A percentile compares a stretch with the other conserved stretches of the same genome.
Conservation (phyloP, 176 grass and related monocot genomes). For the Aegilops speltoides region DNA sequence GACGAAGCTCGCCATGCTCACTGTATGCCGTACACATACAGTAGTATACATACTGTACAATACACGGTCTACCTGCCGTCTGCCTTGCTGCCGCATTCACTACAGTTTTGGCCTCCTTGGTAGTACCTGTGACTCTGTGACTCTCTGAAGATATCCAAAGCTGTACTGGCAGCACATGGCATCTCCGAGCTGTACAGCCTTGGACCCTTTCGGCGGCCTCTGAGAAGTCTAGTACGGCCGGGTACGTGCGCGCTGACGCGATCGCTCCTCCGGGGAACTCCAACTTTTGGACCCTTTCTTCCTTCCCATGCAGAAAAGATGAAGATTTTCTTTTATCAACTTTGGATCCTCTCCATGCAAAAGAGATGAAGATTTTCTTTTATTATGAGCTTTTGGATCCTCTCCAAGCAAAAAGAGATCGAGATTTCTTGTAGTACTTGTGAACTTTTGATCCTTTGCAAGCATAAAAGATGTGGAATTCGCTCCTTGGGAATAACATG, state of each 20-base stretch:
- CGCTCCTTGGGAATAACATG: too few species aligned
- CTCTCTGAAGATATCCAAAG: constrained; percentile 1
- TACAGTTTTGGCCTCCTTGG: not conserved
- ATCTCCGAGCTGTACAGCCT: constrained; percentile 23
- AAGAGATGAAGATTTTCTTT: too few species aligned
- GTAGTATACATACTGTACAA: not conserved
- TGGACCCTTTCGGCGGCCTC: not conserved
- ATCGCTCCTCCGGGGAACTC: constrained; percentile 10
- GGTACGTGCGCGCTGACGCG: constrained; percentile 12
- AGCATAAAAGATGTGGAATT: too few species aligned
- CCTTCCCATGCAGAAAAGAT: not conserved
- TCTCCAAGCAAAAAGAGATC: too few species aligned
- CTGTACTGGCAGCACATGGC: constrained; percentile 32
- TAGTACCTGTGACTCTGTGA: too few species aligned
- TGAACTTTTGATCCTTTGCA: not conserved
- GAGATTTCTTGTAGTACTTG: too few species aligned
- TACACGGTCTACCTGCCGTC: too few species aligned
- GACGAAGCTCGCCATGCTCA: not conserved
- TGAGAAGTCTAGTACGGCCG: not conserved
- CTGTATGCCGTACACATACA: not conserved
- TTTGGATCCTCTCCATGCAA: not conserved
- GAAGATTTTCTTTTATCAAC: not conserved
- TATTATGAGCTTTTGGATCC: too few species aligned
- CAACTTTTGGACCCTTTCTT: constrained; percentile 9
- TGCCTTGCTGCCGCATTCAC: too few species aligned